Percentiles rank a stretch among this genome's conserved stretches.
These are phyloP conservation scores for Sanghuangporus baumii DNA, from an alignment of 1,284 basidiomycete species.

Conservation along the genomic window DNA sequence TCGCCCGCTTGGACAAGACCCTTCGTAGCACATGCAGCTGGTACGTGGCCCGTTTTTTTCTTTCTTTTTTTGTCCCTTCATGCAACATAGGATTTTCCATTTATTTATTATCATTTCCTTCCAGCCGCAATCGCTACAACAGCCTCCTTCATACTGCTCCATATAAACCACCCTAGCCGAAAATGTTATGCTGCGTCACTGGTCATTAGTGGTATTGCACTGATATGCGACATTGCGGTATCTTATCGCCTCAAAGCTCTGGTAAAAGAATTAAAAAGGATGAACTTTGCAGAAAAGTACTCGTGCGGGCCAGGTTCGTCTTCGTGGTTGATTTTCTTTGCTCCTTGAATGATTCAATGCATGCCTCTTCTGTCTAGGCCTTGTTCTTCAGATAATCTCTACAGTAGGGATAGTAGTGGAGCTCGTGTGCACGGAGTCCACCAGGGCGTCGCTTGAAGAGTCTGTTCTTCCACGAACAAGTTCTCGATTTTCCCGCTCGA, in stretches of 20 bases:
- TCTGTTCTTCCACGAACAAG: neutral
- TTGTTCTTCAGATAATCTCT: neutral
- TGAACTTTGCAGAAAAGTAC: neutral
- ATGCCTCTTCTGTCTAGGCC: neutral
- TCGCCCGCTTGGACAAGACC: neutral
- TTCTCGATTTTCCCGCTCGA: too few species aligned
- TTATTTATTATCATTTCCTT: neutral
- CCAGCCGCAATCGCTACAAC: neutral
- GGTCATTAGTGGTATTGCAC: neutral
- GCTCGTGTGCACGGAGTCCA: neutral
- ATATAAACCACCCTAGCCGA: neutral
- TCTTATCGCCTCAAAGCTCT: neutral
- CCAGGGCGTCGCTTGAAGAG: neutral
- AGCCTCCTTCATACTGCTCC: neutral
- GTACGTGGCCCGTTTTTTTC: neutral
- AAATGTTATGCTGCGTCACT: too few species aligned
- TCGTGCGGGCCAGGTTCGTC: constrained; percentile 1
- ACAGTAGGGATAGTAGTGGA: neutral
- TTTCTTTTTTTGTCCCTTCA: neutral
- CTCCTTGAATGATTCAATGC: too few species aligned
- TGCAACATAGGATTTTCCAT: neutral
- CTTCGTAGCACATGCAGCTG: neutral
- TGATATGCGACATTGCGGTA: neutral
- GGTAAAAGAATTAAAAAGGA: neutral
- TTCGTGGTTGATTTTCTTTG: neutral